These are phyloP conservation scores for Umbilicus rupestris DNA, from an alignment of 164 flowering plant genomes.

Conservation along the genomic window DNA sequence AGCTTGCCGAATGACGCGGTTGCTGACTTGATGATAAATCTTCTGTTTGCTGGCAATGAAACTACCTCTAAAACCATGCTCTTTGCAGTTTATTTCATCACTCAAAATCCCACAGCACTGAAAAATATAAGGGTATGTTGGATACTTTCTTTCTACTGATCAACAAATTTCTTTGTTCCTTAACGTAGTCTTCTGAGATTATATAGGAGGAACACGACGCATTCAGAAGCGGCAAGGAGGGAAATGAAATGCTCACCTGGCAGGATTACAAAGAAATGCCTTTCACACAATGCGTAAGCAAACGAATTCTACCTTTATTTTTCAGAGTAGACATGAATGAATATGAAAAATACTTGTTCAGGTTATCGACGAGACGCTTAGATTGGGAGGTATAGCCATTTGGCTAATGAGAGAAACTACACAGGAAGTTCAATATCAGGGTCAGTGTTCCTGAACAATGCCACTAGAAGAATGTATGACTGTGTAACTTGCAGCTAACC, in stretches of 20 bases:
- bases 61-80: conserved; percentile 87
- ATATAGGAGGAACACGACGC: conserved; percentile 58
- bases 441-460: conserved; percentile 24
- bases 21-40: conserved; percentile 79
- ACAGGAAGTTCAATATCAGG: conserved; percentile 59
- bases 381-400: conserved; percentile 84
- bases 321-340: background rate
- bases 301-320: background rate
- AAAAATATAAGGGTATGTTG: conserved; percentile 44
- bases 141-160: background rate
- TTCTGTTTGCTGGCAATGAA: conserved; percentile 87
- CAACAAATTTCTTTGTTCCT: background rate
- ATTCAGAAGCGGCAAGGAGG: conserved; percentile 16
- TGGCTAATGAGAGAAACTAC: conserved; percentile 86
- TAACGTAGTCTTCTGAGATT: background rate
- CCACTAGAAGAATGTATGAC: background rate
- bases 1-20: conserved; percentile 51
- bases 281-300: conserved; percentile 74
- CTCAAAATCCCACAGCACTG: conserved; percentile 56
- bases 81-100: conserved; percentile 69
- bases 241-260: conserved; percentile 48
- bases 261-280: conserved; percentile 77
- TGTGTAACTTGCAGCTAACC: background rate
- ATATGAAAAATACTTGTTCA: conserved; percentile 13
- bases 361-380: conserved; percentile 88